Conservation (phyloP, 2,329 filamentous ascomycete genomes). For the Microsporum ferrugineum region DNA sequence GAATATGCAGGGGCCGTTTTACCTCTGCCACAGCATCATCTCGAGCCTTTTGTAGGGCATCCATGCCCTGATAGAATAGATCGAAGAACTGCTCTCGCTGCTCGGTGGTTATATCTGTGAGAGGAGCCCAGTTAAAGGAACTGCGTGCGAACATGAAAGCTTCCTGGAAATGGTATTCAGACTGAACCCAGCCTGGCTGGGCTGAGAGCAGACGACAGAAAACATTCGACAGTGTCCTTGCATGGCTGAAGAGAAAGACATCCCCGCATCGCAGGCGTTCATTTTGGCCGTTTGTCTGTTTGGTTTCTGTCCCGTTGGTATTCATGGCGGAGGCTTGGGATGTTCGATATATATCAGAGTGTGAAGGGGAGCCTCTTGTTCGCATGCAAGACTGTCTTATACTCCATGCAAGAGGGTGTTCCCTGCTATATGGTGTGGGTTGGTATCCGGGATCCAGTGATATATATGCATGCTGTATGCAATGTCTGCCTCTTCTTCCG, state of each 20-base stretch:
- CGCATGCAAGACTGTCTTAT: no score
- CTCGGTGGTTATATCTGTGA: not conserved
- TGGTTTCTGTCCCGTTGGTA: not conserved
- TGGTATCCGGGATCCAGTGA: no score
- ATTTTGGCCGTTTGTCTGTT: not conserved
- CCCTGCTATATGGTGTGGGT: no score
- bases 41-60: not conserved
- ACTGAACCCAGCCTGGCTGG: not conserved
- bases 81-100: not conserved
- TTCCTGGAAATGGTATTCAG: not conserved
- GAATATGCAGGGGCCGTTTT: not conserved
- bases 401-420: no score
- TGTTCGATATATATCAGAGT: not conserved
- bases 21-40: not conserved
- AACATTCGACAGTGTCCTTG: not conserved
- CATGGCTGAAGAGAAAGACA: slow-evolving; percentile 2
- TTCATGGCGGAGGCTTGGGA: not conserved
- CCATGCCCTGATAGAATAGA: not conserved
- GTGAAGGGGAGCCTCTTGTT: not conserved
- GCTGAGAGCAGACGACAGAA: not conserved
- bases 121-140: not conserved
- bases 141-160: not conserved
- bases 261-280: not conserved
- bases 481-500: no score
- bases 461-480: no score